These are phyloP conservation scores for Claviceps cyperi DNA, from an alignment of 2,329 filamentous ascomycete genomes.

Conservation along the genomic window DNA sequence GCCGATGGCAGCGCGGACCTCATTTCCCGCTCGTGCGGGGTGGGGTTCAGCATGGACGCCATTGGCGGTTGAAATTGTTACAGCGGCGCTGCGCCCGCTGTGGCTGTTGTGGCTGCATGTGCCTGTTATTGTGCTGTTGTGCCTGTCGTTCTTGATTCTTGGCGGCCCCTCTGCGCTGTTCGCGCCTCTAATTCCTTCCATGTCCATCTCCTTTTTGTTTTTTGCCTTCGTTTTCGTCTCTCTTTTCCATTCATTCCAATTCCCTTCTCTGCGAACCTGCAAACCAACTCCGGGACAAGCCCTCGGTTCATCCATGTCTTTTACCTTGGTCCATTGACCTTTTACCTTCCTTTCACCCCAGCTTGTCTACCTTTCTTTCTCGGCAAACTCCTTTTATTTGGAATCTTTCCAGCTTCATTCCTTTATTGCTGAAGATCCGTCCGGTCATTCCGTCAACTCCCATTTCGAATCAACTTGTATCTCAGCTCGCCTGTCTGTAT, in stretches of 20 bases:
- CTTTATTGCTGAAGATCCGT: conserved; percentile 22
- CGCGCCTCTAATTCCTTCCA: not conserved
- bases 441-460: conserved; percentile 19
- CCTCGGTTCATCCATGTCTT: not conserved
- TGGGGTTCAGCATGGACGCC: not conserved
- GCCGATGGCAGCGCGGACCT: conserved; percentile 3
- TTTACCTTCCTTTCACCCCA: not conserved
- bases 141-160: not conserved
- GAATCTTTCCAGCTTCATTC: conserved; percentile 15
- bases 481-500: conserved; percentile 1
- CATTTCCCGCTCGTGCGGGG: conserved; percentile 5
- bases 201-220: conserved; percentile 3
- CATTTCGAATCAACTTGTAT: conserved; percentile 3
- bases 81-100: not conserved
- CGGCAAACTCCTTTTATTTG: not conserved
- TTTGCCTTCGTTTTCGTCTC: not conserved
- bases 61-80: not conserved
- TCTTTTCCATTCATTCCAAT: not conserved
- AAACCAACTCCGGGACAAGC: not conserved
- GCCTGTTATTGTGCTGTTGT: not conserved
- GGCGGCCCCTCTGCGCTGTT: not conserved
- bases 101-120: not conserved
- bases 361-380: not conserved
- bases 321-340: not conserved
- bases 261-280: not conserved